phyloP scores from a whole-genome alignment of 2,329 filamentous ascomycete species.

The Mycosphaerelloides madeirae region DNA sequence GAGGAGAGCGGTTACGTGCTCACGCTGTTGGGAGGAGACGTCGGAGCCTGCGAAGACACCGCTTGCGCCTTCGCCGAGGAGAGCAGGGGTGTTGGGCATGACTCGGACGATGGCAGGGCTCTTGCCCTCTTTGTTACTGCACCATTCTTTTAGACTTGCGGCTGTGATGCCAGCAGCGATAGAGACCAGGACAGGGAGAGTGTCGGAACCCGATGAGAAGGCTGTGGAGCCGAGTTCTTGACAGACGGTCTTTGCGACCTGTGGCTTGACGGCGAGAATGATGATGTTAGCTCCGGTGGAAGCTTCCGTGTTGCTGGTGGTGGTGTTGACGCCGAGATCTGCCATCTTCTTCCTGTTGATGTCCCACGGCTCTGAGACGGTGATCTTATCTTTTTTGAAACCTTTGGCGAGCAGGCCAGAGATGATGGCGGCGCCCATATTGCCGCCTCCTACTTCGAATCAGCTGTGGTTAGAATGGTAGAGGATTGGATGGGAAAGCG shows the following conservation, averaged over 20 bases:
- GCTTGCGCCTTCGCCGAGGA: constrained; percentile 25
- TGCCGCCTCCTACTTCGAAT: constrained; percentile 22
- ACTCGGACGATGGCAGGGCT: constrained; percentile 22
- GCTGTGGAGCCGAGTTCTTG: constrained; percentile 20
- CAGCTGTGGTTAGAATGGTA: not conserved
- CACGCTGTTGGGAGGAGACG: constrained; percentile 19
- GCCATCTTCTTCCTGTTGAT: constrained; percentile 27
- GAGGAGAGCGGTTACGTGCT: constrained; percentile 20
- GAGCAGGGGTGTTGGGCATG: constrained; percentile 28
- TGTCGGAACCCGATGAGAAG: constrained; percentile 11
- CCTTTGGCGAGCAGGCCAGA: constrained; percentile 22
- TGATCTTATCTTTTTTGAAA: constrained; percentile 22
- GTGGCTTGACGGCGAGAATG: constrained; percentile 27
- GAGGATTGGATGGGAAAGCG: not conserved
- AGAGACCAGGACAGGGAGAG: constrained; percentile 21
- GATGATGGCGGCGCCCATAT: constrained; percentile 29
- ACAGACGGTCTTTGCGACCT: constrained; percentile 26
- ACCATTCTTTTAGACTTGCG: constrained; percentile 21
- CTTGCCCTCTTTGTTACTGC: constrained; percentile 17
- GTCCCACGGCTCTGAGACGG: constrained; percentile 27
- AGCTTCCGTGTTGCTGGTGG: constrained; percentile 23
- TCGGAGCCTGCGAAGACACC: constrained; percentile 24
- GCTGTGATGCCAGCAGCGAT: constrained; percentile 25
- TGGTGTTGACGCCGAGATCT: constrained; percentile 23
- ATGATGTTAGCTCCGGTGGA: constrained; percentile 23